These are phyloP conservation scores for Clarireedia sp. DNA, from an alignment of 2,329 filamentous ascomycete genomes.

Conservation along the genomic window DNA sequence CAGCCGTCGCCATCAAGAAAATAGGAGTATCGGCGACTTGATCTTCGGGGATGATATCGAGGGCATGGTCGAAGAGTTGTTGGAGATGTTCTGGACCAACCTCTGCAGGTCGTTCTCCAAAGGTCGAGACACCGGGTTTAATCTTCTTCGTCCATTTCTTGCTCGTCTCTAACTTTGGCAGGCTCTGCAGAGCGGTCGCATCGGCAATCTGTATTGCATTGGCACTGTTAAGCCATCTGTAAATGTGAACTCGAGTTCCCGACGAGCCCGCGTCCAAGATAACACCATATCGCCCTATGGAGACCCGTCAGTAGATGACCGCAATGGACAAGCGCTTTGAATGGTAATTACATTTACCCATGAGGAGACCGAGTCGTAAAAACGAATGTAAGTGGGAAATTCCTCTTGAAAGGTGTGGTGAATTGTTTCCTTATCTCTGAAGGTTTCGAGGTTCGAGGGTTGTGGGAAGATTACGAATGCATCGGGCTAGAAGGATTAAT, in stretches of 20 bases:
- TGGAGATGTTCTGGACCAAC: slow-evolving; percentile 79
- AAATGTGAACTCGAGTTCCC: slow-evolving; percentile 89
- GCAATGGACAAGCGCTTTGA: background rate
- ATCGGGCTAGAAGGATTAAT: background rate
- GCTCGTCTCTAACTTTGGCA: slow-evolving; percentile 77
- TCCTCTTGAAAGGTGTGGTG: background rate
- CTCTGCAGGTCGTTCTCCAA: slow-evolving; percentile 65
- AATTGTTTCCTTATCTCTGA: background rate
- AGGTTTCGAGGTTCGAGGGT: background rate
- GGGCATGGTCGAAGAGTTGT: slow-evolving; percentile 71
- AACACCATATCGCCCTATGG: slow-evolving; percentile 66
- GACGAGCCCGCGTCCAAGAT: slow-evolving; percentile 97
- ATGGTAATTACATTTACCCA: slow-evolving; percentile 9
- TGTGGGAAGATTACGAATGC: background rate
- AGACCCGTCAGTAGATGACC: background rate
- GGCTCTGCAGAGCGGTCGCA: slow-evolving; percentile 50
- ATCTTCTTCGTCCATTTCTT: slow-evolving; percentile 91
- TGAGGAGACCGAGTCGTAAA: background rate
- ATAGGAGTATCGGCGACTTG: slow-evolving; percentile 80
- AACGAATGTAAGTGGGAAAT: background rate
- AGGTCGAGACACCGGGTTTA: slow-evolving; percentile 85
- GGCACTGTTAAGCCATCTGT: slow-evolving; percentile 79
- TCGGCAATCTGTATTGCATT: slow-evolving; percentile 56
- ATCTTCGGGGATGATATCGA: slow-evolving; percentile 65
- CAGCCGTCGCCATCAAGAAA: slow-evolving; percentile 91